phyloP scores from a whole-genome alignment of 306 rosid genomes.

The Lotus japonicus region DNA sequence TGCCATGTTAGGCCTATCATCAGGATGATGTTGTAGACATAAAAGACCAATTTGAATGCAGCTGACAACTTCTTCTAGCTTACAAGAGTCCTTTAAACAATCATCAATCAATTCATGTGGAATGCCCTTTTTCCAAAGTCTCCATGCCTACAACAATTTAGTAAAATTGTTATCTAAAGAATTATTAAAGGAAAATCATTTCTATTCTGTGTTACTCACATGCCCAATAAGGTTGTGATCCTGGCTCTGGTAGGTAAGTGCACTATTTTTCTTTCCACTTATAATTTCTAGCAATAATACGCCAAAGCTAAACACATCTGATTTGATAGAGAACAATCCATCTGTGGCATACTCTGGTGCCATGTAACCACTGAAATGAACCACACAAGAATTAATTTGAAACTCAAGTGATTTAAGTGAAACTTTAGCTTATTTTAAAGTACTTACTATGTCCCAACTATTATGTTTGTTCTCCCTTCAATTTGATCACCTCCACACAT shows the following conservation, averaged over 20 bases:
- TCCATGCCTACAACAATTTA: slow-evolving; percentile 48
- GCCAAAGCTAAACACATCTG: slow-evolving; percentile 44
- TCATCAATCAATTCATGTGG: slow-evolving; percentile 38
- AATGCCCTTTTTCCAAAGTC: slow-evolving; percentile 48
- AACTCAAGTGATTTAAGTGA: no score
- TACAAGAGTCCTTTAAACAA: slow-evolving; percentile 7
- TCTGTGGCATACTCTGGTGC: slow-evolving; percentile 63
- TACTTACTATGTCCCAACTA: slow-evolving; percentile 67
- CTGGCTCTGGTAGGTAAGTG: slow-evolving; percentile 25
- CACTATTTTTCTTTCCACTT: slow-evolving; percentile 50
- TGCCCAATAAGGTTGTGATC: slow-evolving; percentile 44
- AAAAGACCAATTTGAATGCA: slow-evolving; percentile 57
- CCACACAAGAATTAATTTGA: not conserved
- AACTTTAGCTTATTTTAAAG: no score
- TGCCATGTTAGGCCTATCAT: slow-evolving; percentile 41
- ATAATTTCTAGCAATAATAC: slow-evolving; percentile 47
- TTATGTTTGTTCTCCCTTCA: slow-evolving; percentile 56
- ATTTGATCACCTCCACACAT: slow-evolving; percentile 49
- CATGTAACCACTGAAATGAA: slow-evolving; percentile 47
- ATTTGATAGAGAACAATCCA: slow-evolving; percentile 48
- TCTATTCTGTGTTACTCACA: slow-evolving; percentile 27
- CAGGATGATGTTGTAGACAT: slow-evolving; percentile 55
- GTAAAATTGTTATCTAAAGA: no score
- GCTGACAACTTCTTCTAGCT: slow-evolving; percentile 30
- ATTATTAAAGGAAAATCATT: no score